Conservation (phyloP, 2,329 filamentous ascomycete species). For the Epichloe festucae region DNA sequence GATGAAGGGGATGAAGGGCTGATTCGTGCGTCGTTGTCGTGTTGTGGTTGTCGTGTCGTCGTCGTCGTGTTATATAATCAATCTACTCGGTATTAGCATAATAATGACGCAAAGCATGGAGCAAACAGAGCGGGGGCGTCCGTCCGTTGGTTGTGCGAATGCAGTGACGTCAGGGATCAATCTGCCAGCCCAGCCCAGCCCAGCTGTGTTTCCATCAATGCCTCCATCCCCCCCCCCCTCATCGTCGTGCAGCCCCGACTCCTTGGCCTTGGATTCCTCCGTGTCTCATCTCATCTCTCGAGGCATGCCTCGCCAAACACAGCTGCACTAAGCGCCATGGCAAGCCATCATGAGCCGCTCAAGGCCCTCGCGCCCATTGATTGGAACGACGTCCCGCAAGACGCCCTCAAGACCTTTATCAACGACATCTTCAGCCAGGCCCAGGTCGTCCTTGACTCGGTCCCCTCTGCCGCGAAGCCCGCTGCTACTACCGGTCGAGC, state of each 20-base stretch:
- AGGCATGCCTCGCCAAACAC: neutral
- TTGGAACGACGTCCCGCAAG: slow-evolving; percentile 33
- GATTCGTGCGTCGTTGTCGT: neutral
- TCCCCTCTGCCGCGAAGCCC: slow-evolving; percentile 37
- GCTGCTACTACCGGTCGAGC: slow-evolving; percentile 26
- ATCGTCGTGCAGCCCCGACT: no score
- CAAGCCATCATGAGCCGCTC: slow-evolving; percentile 45
- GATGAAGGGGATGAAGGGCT: neutral
- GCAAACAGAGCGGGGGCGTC: no score
- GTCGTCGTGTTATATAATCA: no score
- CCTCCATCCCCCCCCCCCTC: no score
- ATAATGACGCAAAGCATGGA: no score
- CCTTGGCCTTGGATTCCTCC: neutral
- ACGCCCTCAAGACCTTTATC: slow-evolving; percentile 41
- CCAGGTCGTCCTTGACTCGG: slow-evolving; percentile 62
- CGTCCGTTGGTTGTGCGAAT: no score
- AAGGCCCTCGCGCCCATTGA: slow-evolving; percentile 41
- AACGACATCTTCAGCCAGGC: slow-evolving; percentile 49
- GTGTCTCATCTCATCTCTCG: neutral
- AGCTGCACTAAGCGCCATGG: slow-evolving; percentile 26
- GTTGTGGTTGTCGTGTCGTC: no score
- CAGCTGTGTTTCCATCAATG: no score
- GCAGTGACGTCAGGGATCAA: no score
- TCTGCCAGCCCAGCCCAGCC: no score
- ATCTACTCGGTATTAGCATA: no score